A percentile compares a stretch with the other conserved stretches of the same genome.
phyloP scores from a whole-genome alignment of 371 early-diverging fungal species.

The Choanephora cucurbitarum region DNA sequence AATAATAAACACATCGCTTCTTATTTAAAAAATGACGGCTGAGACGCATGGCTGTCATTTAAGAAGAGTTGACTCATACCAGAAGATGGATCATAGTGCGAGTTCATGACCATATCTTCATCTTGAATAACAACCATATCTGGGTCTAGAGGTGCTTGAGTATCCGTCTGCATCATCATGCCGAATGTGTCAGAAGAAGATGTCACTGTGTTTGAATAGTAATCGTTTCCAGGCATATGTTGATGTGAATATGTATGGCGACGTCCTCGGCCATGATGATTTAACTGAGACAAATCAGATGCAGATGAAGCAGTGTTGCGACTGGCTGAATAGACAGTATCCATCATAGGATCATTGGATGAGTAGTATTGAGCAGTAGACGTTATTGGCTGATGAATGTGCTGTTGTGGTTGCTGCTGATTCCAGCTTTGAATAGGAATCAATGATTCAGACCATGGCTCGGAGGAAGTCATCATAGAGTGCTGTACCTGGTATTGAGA shows the following conservation, averaged over 20 bases:
- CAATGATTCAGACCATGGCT: not conserved
- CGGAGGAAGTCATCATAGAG: not conserved
- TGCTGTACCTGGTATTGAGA: slow-evolving; percentile 6
- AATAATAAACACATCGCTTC: no score
- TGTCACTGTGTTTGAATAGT: not conserved
- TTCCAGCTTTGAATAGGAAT: slow-evolving; percentile 5
- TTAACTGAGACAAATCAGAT: not conserved
- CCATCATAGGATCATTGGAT: not conserved
- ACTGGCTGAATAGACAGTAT: not conserved
- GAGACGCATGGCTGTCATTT: slow-evolving; percentile 13
- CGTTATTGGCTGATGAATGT: slow-evolving; percentile 2
- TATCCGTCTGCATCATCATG: slow-evolving; percentile 6
- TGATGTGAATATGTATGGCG: slow-evolving; percentile 12
- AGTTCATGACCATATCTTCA: slow-evolving; percentile 15
- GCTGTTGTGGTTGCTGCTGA: slow-evolving; percentile 14
- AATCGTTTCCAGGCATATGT: not conserved
- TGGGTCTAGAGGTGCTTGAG: not conserved
- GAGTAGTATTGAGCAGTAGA: not conserved
- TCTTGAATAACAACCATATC: slow-evolving; percentile 1
- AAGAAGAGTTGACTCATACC: slow-evolving; percentile 29
- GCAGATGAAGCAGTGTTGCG: not conserved
- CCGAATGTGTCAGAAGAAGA: not conserved
- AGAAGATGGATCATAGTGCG: slow-evolving; percentile 20
- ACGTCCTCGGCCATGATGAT: slow-evolving; percentile 1
- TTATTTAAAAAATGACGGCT: slow-evolving; percentile 9